Conservation (phyloP, 345 rosid species). For the Camelina neglecta region DNA sequence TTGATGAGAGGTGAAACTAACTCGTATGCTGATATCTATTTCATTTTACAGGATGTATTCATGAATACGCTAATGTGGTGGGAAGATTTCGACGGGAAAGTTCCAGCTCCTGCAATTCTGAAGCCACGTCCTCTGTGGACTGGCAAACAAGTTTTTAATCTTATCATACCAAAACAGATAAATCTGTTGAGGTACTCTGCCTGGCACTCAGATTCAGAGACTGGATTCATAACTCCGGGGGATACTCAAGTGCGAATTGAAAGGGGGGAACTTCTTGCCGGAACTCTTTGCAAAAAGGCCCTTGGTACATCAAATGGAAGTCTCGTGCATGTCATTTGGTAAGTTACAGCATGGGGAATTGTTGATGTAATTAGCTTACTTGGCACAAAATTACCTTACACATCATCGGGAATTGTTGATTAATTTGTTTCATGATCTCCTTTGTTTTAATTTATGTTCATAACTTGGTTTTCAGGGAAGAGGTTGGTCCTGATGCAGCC, state of each 20-base stretch:
- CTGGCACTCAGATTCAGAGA: constrained; percentile 86
- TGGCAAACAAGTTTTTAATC: constrained; percentile 97
- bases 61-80: constrained; percentile 99
- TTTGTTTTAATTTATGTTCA: neutral
- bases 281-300: constrained; percentile 97
- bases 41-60: constrained; percentile 77
- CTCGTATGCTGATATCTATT: constrained; percentile 10
- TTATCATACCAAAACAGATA: constrained; percentile 97
- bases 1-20: constrained; percentile 13
- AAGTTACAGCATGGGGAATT: constrained; percentile 18
- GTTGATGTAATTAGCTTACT: neutral
- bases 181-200: constrained; percentile 85
- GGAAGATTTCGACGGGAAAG: constrained; percentile 99
- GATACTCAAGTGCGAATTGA: constrained; percentile 95
- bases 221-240: constrained; percentile 83
- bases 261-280: constrained; percentile 88
- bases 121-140: constrained; percentile 99
- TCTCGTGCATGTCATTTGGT: constrained; percentile 97
- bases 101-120: constrained; percentile 92
- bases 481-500: constrained; percentile 99
- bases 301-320: constrained; percentile 93
- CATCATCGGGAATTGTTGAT: neutral
- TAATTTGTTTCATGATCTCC: constrained; percentile 3
- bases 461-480: constrained; percentile 69
- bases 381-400: neutral